Base-by-base conservation (phyloP, 225 moss, liverwort and hornwort genomes). In the Polytrichum formosum region DNA sequence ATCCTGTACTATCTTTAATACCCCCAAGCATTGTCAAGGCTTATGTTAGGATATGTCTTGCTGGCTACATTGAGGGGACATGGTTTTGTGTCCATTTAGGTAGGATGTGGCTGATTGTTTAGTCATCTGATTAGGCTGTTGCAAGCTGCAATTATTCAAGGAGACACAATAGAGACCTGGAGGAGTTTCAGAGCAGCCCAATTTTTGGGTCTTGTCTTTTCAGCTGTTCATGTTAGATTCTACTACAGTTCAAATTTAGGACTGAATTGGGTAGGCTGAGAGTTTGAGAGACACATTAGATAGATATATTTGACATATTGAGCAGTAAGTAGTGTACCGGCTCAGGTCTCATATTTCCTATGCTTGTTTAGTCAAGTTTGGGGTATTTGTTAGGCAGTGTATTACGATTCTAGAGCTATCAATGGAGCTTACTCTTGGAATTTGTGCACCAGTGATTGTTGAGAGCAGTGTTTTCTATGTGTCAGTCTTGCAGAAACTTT, bases 1-100 rank as follows among this genome's bases (percentile, higher is more conserved):
- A 65, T 65, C 75, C 67, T 75, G 84, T 69, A 75, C 72, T 67
- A 75, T 75, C 70, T 75, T 75, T 53, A 66, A 74, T 56, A 28
- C 72, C 69, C 28, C 46, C 13, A 46, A 13, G 46, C 46, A 46
- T 46, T 46, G 46, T 46, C 46, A 46, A 46, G 46, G 13, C 46
- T 46, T 46, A 46, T 46, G 46, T 46, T 46, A 46, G 31, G 46
- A 46, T 46, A 46, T 16, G 46, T 46, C 46, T 46, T 46, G 46
- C 46, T 46, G 13, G 46, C 46, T 46, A 46, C 46, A 46, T 46
- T 46, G 46, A 46, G 46, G 46, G 46, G 46, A 46, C 46, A 46
- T 46, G 46, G 46, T 2, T 46, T 46, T 46, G 46, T 46, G 46
- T 46, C 46, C 46, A 46, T 46, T 13, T 46, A 46, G 46, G 46